Conservation (phyloP, 1,284 basidiomycete genomes). For the Boletus sp. region DNA sequence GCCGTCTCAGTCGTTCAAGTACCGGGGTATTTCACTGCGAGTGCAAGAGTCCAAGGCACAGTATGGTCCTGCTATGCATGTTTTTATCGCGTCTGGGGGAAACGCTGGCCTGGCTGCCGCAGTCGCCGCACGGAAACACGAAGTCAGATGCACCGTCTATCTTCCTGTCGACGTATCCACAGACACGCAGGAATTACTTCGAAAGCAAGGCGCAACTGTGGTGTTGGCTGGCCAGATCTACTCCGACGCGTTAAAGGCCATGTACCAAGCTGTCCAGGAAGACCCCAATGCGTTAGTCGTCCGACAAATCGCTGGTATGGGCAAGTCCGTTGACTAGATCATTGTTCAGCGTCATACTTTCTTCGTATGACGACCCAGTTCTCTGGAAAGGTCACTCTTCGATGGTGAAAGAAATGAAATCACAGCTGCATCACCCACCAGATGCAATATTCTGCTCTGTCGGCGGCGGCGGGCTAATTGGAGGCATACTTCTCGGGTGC, state of each 20-base stretch:
- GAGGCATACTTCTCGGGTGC: conserved; percentile 65
- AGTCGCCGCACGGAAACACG: conserved; percentile 51
- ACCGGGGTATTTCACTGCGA: conserved; percentile 63
- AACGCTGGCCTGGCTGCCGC: conserved; percentile 72
- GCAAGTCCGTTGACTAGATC: neutral
- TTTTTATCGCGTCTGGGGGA: conserved; percentile 67
- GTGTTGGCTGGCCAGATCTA: conserved; percentile 54
- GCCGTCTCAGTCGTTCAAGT: conserved; percentile 72
- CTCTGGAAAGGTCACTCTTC: conserved; percentile 73
- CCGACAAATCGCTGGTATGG: neutral
- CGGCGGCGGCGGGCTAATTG: conserved; percentile 67
- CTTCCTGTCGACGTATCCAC: conserved; percentile 51
- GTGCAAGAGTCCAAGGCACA: conserved; percentile 47
- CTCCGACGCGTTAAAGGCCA: conserved; percentile 49
- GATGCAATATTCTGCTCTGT: conserved; percentile 74
- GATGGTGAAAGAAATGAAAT: conserved; percentile 59
- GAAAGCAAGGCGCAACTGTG: conserved; percentile 51
- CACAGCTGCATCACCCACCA: conserved; percentile 52
- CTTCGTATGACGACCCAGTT: conserved; percentile 62
- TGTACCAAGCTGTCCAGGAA: conserved; percentile 39
- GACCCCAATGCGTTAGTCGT: conserved; percentile 43
- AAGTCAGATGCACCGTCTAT: conserved; percentile 61
- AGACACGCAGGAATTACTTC: conserved; percentile 47
- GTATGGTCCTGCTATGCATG: conserved; percentile 51
- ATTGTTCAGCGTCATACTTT: conserved; percentile 53